A percentile compares a stretch with the other conserved stretches of the same genome.
Evolutionary conservation across 768 basidiomycete genomes (phyloP).

Genomic region (Mycena venus): DNA sequence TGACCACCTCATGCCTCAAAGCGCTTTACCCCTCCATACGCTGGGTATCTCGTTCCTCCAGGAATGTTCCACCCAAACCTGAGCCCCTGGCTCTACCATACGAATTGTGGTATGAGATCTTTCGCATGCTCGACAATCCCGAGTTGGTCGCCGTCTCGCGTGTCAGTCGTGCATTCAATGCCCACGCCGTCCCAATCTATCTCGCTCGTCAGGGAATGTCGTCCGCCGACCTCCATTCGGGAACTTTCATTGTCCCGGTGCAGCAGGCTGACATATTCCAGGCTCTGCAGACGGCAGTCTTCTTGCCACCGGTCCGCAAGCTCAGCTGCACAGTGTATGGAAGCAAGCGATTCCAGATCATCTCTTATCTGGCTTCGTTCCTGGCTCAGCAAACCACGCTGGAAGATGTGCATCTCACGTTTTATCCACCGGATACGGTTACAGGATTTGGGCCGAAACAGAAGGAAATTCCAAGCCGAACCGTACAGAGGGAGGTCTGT

Average conservation of each 20-base stretch:
- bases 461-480: not conserved
- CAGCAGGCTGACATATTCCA: not conserved
- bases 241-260: not conserved
- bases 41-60: too few relatives aligned
- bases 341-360: not conserved
- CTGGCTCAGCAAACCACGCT: not conserved
- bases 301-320: conserved; percentile 3
- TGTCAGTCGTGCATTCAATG: conserved; percentile 18
- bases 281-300: conserved; percentile 11
- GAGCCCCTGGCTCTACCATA: not conserved
- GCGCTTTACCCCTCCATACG: too few relatives aligned
- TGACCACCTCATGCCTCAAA: too few relatives aligned
- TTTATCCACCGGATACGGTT: not conserved
- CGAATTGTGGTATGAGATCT: conserved; percentile 25
- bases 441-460: not conserved
- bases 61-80: too few relatives aligned
- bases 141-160: not conserved
- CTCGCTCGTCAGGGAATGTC: conserved; percentile 1
- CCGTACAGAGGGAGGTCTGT: conserved; percentile 1
- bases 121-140: conserved; percentile 5
- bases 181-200: conserved; percentile 15
- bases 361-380: not conserved
- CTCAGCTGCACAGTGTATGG: not conserved
- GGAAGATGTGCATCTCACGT: conserved; percentile 1
- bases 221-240: not conserved